Percentiles rank a stretch among this genome's conserved stretches.
Evolutionary conservation across 805 yeast genomes (phyloP).

Genomic region (Starmerella kuoi): DNA sequence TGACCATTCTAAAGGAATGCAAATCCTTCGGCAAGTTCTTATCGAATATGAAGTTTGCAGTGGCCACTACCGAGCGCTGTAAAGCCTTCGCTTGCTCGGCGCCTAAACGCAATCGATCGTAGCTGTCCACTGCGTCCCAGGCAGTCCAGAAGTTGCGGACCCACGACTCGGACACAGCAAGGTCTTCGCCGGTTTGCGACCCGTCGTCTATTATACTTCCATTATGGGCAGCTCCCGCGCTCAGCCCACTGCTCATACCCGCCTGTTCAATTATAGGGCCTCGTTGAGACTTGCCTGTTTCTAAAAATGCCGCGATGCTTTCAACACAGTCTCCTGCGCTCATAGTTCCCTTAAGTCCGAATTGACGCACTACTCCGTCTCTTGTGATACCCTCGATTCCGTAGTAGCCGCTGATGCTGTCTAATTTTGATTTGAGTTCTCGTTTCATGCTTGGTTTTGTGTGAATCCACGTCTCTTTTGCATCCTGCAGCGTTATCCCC

Average conservation of each 20-base stretch:
- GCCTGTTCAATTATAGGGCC: background rate
- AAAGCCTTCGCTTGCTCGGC: constrained; percentile 69
- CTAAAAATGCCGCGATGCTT: constrained; percentile 71
- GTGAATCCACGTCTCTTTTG: constrained; percentile 86
- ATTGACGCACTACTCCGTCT: constrained; percentile 76
- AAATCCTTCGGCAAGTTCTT: constrained; percentile 67
- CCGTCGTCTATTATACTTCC: background rate
- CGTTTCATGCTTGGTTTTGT: constrained; percentile 71
- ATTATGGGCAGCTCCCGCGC: background rate
- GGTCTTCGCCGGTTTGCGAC: constrained; percentile 18
- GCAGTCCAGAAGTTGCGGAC: constrained; percentile 58
- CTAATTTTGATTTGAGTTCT: constrained; percentile 55
- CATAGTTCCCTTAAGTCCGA: constrained; percentile 75
- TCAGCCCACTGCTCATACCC: no score
- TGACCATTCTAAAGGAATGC: constrained; percentile 71
- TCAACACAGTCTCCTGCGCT: constrained; percentile 92
- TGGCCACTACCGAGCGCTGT: constrained; percentile 71
- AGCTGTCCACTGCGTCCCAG: constrained; percentile 48
- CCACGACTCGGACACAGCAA: constrained; percentile 47
- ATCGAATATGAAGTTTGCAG: constrained; percentile 84
- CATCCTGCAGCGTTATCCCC: constrained; percentile 85
- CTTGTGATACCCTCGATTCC: constrained; percentile 73
- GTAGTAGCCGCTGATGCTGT: constrained; percentile 55
- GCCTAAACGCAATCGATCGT: constrained; percentile 53
- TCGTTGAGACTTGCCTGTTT: constrained; percentile 26